phyloP scores from a whole-genome alignment of 2,329 filamentous ascomycete genomes.

The Neophaeococcomyces mojaviensis region DNA sequence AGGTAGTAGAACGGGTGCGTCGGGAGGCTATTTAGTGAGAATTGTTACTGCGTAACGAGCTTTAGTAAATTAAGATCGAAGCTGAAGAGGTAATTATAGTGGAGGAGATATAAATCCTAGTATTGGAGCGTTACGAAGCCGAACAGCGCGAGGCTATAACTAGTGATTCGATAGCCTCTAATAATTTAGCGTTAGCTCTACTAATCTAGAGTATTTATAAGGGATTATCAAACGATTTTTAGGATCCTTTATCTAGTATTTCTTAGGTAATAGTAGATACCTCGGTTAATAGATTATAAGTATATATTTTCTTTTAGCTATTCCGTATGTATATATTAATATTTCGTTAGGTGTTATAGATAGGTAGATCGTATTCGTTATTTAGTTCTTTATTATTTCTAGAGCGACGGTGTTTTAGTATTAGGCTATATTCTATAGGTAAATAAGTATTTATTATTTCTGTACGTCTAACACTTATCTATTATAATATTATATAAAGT shows the following conservation, averaged over 20 bases:
- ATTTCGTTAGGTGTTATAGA: slow-evolving; percentile 16
- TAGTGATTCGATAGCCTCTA: too few relatives aligned
- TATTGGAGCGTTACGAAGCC: background rate
- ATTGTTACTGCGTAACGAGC: background rate
- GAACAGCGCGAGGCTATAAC: too few relatives aligned
- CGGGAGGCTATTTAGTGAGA: too few relatives aligned
- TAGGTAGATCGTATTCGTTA: background rate
- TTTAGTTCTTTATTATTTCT: too few relatives aligned
- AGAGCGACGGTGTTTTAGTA: too few relatives aligned
- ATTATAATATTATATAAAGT: background rate
- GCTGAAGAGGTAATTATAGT: background rate
- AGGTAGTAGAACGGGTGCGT: too few relatives aligned
- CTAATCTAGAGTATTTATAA: too few relatives aligned
- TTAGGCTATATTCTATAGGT: slow-evolving; percentile 4
- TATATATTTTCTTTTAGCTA: too few relatives aligned
- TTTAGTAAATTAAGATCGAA: background rate
- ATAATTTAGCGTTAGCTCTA: too few relatives aligned
- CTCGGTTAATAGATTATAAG: slow-evolving; percentile 13
- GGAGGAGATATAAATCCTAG: background rate
- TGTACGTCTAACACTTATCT: slow-evolving; percentile 1
- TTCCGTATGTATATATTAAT: too few relatives aligned
- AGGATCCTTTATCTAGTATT: background rate
- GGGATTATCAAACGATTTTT: background rate
- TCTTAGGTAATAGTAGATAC: slow-evolving; percentile 10
- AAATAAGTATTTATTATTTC: too few relatives aligned